phyloP scores from a whole-genome alignment of 176 grass and related monocot species.

The Coix lacrymajobi region DNA sequence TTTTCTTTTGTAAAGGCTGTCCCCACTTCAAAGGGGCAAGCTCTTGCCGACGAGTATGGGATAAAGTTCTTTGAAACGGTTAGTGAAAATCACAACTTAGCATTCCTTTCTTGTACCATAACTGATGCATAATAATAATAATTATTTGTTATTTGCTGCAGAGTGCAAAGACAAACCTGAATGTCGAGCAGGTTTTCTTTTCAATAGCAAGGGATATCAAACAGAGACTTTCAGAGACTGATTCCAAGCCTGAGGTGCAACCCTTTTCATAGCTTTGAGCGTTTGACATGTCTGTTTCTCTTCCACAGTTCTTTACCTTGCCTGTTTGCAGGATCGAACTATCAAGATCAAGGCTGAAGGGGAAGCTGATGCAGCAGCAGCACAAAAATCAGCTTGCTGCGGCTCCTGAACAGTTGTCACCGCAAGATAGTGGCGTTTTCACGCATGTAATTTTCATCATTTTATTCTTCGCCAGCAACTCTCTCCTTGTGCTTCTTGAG shows the following conservation, averaged over 20 bases:
- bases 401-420: conserved; percentile 27
- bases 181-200: conserved; percentile 79
- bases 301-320: background rate
- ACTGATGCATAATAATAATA: background rate
- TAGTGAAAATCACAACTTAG: conserved; percentile 14
- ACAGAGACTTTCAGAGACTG: conserved; percentile 62
- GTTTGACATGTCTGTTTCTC: background rate
- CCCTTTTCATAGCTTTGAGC: background rate
- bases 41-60: conserved; percentile 76
- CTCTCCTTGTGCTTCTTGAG: conserved; percentile 28
- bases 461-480: conserved; percentile 36
- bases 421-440: conserved; percentile 4
- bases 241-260: conserved; percentile 49
- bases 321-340: conserved; percentile 32
- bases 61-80: conserved; percentile 87
- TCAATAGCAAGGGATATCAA: conserved; percentile 71
- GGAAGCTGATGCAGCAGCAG: background rate
- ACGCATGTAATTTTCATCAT: conserved; percentile 40
- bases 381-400: conserved; percentile 48
- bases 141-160: conserved; percentile 5
- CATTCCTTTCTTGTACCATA: background rate
- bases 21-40: conserved; percentile 74
- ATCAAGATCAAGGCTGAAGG: conserved; percentile 54
- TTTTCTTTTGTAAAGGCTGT: conserved; percentile 42
- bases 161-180: conserved; percentile 85